Conservation (phyloP, 2,329 filamentous ascomycete genomes). For the Neofusicoccum cordaticola region DNA sequence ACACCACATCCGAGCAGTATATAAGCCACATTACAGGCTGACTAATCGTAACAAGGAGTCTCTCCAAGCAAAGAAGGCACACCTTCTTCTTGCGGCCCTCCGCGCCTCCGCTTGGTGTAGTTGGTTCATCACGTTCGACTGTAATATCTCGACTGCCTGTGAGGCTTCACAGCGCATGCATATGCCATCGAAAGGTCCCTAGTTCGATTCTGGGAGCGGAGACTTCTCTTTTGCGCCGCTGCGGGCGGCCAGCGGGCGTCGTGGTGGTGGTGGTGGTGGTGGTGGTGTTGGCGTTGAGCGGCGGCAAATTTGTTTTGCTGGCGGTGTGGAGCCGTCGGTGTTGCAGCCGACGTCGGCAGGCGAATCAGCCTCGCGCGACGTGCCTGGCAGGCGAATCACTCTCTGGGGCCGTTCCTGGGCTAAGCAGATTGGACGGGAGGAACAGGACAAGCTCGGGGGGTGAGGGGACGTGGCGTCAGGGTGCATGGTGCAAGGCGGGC, state of each 20-base stretch:
- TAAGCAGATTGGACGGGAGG: background rate
- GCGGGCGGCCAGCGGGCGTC: no score
- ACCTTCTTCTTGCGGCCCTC: background rate
- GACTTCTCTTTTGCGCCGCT: constrained; percentile 20
- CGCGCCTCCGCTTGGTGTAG: constrained; percentile 20
- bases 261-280: no score
- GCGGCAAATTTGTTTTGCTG: background rate
- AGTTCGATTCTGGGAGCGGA: constrained; percentile 32
- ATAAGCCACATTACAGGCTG: background rate
- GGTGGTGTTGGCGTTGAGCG: background rate
- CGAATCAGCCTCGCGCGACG: background rate
- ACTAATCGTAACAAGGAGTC: background rate
- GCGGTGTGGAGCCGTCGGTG: constrained; percentile 2
- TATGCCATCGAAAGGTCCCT: constrained; percentile 34
- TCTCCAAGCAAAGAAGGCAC: background rate
- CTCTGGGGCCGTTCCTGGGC: background rate
- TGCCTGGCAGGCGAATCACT: background rate
- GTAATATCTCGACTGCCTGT: constrained; percentile 26
- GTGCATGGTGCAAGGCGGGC: background rate
- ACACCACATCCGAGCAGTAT: background rate
- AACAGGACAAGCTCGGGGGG: background rate
- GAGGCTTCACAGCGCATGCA: background rate
- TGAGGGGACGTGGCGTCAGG: constrained; percentile 5
- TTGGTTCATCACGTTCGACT: constrained; percentile 39
- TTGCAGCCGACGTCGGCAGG: background rate